Percentiles rank a stretch among this genome's conserved stretches.
Evolutionary conservation across 1,139 yeast genomes (phyloP).

Genomic region (Insectozyma bohioensis): DNA sequence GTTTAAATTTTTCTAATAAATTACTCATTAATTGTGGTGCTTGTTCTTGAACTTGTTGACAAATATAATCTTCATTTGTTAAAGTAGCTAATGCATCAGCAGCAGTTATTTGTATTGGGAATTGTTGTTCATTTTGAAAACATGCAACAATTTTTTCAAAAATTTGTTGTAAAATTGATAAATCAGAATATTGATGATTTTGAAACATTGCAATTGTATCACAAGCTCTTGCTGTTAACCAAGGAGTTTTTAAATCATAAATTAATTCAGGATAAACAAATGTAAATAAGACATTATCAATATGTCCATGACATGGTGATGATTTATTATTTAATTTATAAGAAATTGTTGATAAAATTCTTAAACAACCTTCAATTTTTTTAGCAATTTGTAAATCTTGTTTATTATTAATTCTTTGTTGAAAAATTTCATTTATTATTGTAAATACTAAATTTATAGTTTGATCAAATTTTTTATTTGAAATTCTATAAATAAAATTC

Average conservation of each 20-base stretch:
- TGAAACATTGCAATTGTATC: conserved; percentile 51
- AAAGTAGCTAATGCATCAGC: conserved; percentile 54
- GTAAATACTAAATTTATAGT: conserved; percentile 42
- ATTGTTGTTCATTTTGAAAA: conserved; percentile 43
- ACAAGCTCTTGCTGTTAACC: conserved; percentile 57
- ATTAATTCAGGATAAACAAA: conserved; percentile 48
- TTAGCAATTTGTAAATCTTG: conserved; percentile 33
- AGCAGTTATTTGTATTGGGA: conserved; percentile 53
- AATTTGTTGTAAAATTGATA: conserved; percentile 40
- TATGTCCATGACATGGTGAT: conserved; percentile 47
- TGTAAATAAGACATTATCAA: conserved; percentile 44
- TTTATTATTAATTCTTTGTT: conserved; percentile 35
- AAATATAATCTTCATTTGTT: conserved; percentile 48
- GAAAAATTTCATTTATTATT: conserved; percentile 53
- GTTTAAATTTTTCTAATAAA: conserved; percentile 50
- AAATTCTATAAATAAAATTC: conserved; percentile 60
- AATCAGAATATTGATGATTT: conserved; percentile 38
- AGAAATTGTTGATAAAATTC: conserved; percentile 48
- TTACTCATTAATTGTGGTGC: conserved; percentile 55
- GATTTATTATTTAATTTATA: conserved; percentile 37
- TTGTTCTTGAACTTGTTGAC: conserved; percentile 46
- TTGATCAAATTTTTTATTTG: conserved; percentile 47
- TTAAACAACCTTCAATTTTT: conserved; percentile 51
- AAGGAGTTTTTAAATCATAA: conserved; percentile 36
- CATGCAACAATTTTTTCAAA: conserved; percentile 46